Evolutionary conservation across 2,329 filamentous ascomycete species (phyloP).

Genomic region (Fusarium fujikuroi): DNA sequence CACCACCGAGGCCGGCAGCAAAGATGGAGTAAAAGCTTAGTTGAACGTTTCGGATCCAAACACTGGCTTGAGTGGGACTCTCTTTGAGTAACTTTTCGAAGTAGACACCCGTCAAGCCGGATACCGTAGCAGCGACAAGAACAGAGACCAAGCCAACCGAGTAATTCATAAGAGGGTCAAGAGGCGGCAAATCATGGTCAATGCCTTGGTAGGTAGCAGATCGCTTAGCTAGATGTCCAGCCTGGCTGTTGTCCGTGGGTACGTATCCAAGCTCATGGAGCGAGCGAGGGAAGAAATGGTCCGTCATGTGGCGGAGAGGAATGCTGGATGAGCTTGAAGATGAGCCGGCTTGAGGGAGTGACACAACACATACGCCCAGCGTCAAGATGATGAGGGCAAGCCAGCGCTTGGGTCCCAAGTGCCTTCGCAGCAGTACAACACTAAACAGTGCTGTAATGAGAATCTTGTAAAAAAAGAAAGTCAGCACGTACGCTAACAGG

Average conservation of each 20-base stretch:
- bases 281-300: constrained; percentile 80
- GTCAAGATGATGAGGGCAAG: constrained; percentile 81
- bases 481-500: neutral
- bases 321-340: constrained; percentile 65
- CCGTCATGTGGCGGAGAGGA: constrained; percentile 70
- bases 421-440: constrained; percentile 77
- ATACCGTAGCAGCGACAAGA: constrained; percentile 79
- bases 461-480: constrained; percentile 61
- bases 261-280: constrained; percentile 78
- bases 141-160: constrained; percentile 83
- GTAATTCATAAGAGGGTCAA: constrained; percentile 73
- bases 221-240: constrained; percentile 53
- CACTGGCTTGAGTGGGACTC: constrained; percentile 75
- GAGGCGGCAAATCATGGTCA: constrained; percentile 64
- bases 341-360: constrained; percentile 72
- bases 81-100: constrained; percentile 95
- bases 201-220: constrained; percentile 95
- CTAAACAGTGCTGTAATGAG: constrained; percentile 90
- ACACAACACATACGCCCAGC: constrained; percentile 84
- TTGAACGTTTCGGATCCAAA: constrained; percentile 97
- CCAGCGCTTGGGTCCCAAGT: constrained; percentile 81
- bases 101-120: constrained; percentile 85
- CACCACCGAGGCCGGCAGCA: constrained; percentile 85
- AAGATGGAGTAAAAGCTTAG: constrained; percentile 94
- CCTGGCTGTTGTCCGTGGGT: constrained; percentile 33